Conservation (phyloP, 176 grass and related monocot species). For the Oryza australiensis region DNA sequence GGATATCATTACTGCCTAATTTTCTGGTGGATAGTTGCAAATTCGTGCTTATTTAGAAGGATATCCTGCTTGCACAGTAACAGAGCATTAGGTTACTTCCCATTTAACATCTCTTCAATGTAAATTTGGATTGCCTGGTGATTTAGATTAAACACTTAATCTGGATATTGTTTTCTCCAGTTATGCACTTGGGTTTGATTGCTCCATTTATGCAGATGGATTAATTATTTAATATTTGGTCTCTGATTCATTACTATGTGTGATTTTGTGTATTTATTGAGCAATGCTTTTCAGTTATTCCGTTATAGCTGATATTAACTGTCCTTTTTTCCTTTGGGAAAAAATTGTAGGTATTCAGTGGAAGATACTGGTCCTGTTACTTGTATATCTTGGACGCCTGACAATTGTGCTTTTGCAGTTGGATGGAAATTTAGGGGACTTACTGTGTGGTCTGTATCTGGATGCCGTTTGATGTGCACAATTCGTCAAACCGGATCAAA, state of each 20-base stretch:
- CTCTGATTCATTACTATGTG: not conserved
- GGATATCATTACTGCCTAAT: not conserved
- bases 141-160: slow-evolving; percentile 1
- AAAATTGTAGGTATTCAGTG: slow-evolving; percentile 82
- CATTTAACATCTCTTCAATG: not conserved
- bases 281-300: slow-evolving; percentile 26
- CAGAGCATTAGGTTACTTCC: not conserved
- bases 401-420: slow-evolving; percentile 96
- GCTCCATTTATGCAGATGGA: not conserved
- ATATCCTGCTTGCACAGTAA: not conserved
- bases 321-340: not conserved
- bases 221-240: slow-evolving; percentile 7
- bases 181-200: slow-evolving; percentile 9
- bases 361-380: slow-evolving; percentile 96
- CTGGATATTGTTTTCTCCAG: not conserved
- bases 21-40: slow-evolving; percentile 17
- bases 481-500: slow-evolving; percentile 80
- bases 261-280: not conserved
- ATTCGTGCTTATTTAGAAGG: not conserved
- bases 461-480: slow-evolving; percentile 96
- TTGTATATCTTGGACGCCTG: slow-evolving; percentile 95
- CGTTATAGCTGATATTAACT: slow-evolving; percentile 21
- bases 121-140: slow-evolving; percentile 5
- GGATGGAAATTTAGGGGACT: slow-evolving; percentile 96
- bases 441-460: slow-evolving; percentile 96